Conservation (phyloP, 306 rosid species). For the Vachellia collinsii region DNA sequence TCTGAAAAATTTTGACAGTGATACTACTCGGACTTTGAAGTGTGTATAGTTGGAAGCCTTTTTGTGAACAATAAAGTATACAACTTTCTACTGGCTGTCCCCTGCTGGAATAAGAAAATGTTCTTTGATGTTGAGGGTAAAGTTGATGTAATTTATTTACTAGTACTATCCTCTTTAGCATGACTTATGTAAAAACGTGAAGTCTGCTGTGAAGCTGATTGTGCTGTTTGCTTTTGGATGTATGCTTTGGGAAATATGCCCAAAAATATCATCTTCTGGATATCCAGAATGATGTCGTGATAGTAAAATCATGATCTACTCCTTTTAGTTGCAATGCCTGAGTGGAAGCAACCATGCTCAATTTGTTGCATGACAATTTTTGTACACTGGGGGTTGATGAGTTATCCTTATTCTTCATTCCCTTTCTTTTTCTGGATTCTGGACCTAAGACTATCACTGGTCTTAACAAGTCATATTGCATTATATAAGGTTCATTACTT, state of each 20-base stretch:
- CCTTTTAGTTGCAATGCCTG: no score
- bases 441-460: no score
- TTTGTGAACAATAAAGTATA: constrained; percentile 6
- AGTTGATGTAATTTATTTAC: constrained; percentile 22
- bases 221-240: constrained; percentile 12
- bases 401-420: no score
- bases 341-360: no score
- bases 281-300: no score
- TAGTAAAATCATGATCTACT: no score
- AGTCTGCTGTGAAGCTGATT: not conserved
- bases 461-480: no score
- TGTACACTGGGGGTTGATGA: no score
- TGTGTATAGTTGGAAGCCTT: not conserved
- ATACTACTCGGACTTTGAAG: not conserved
- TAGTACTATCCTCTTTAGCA: not conserved
- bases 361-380: no score
- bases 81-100: not conserved
- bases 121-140: constrained; percentile 24
- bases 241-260: constrained; percentile 1
- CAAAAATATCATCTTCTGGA: no score
- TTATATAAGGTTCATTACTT: no score
- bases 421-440: no score
- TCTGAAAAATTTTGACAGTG: not conserved
- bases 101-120: not conserved
- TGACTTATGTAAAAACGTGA: not conserved